A percentile compares a stretch with the other conserved stretches of the same genome.
Evolutionary conservation across 805 yeast species (phyloP).

Genomic region (Candida ulmi): DNA sequence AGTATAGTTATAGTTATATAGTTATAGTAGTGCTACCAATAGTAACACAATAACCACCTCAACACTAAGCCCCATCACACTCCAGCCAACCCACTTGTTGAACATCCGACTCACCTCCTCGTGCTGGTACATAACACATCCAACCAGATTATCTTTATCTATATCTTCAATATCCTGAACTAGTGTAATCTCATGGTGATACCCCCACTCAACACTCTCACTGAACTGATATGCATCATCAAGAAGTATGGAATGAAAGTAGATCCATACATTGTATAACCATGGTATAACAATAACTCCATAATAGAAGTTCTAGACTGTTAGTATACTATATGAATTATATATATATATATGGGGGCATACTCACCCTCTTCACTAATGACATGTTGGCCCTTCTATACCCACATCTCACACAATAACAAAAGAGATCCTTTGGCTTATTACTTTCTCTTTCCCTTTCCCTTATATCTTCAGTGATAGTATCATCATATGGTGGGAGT

Average conservation of each 20-base stretch:
- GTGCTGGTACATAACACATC: slow-evolving; percentile 11
- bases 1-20: too few relatives aligned
- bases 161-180: slow-evolving; percentile 5
- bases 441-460: too few relatives aligned
- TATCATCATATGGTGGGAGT: too few relatives aligned
- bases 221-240: slow-evolving; percentile 12
- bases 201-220: slow-evolving; percentile 11
- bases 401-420: slow-evolving; percentile 18
- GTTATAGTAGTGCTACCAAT: too few relatives aligned
- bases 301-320: slow-evolving; percentile 19
- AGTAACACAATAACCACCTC: background rate
- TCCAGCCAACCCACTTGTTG: slow-evolving; percentile 15
- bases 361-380: slow-evolving; percentile 10
- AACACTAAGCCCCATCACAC: slow-evolving; percentile 8
- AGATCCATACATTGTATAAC: slow-evolving; percentile 13
- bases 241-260: slow-evolving; percentile 1
- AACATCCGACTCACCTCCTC: slow-evolving; percentile 4
- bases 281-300: slow-evolving; percentile 17
- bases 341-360: too few relatives aligned
- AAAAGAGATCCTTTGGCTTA: slow-evolving; percentile 10
- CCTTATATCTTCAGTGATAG: too few relatives aligned
- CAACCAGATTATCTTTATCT: slow-evolving; percentile 8
- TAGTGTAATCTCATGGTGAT: slow-evolving; percentile 11
- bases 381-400: slow-evolving; percentile 9
- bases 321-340: too few relatives aligned